phyloP scores from a whole-genome alignment of 2,329 filamentous ascomycete genomes.

The Nakataea oryzae region DNA sequence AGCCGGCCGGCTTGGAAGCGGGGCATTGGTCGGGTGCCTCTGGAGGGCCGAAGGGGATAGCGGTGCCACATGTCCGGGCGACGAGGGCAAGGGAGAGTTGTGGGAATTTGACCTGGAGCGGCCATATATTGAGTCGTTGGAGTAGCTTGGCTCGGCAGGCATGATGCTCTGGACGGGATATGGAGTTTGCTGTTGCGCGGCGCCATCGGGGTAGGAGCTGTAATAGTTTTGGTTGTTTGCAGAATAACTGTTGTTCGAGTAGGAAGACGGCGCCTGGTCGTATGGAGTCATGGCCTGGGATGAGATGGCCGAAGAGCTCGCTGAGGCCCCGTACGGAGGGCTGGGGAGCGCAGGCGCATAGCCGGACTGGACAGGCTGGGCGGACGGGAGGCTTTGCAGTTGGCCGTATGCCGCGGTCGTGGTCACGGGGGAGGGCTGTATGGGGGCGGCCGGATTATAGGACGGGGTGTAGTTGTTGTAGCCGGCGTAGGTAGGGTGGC shows the following conservation, averaged over 20 bases:
- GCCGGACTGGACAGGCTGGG: slow-evolving; percentile 3
- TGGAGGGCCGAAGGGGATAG: slow-evolving; percentile 32
- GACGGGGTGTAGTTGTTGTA: slow-evolving; percentile 32
- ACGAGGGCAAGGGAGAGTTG: slow-evolving; percentile 34
- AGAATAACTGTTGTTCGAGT: slow-evolving; percentile 13
- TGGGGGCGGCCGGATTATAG: slow-evolving; percentile 24
- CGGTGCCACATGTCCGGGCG: slow-evolving; percentile 26
- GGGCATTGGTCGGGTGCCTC: slow-evolving; percentile 49
- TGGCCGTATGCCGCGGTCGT: slow-evolving; percentile 20
- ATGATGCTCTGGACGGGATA: slow-evolving; percentile 43
- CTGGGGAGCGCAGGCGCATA: slow-evolving; percentile 5
- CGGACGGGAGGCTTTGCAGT: slow-evolving; percentile 4
- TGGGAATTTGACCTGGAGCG: slow-evolving; percentile 39
- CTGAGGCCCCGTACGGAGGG: slow-evolving; percentile 11
- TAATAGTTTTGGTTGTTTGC: slow-evolving; percentile 8
- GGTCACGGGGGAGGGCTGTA: slow-evolving; percentile 20
- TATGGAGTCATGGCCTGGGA: slow-evolving; percentile 7
- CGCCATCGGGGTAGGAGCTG: slow-evolving; percentile 9
- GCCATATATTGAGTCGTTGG: slow-evolving; percentile 30
- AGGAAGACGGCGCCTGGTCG: slow-evolving; percentile 15
- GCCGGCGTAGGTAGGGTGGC: slow-evolving; percentile 39
- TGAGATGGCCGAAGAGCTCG: background rate
- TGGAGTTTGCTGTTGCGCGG: slow-evolving; percentile 29
- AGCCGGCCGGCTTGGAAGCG: slow-evolving; percentile 41
- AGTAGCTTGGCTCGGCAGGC: slow-evolving; percentile 39